Conservation (phyloP, 2,329 filamentous ascomycete species). For the Epichloe brachyelytri region DNA sequence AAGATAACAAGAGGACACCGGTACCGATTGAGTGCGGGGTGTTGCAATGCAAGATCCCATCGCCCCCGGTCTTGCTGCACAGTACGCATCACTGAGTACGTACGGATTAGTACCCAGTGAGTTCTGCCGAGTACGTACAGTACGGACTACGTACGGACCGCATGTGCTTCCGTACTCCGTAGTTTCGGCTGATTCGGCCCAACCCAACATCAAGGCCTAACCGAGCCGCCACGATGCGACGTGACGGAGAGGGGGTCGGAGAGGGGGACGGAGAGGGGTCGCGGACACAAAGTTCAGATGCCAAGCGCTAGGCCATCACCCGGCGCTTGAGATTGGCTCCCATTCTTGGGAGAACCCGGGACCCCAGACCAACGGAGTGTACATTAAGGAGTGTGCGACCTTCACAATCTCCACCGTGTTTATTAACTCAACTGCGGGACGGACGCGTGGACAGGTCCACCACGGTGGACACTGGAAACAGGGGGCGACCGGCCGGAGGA, state of each 20-base stretch:
- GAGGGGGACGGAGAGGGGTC: background rate
- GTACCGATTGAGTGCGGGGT: background rate
- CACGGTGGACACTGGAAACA: no score
- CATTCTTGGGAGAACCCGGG: background rate
- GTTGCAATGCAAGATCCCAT: background rate
- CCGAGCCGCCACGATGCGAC: background rate
- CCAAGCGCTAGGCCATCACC: background rate
- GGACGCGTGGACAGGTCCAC: no score
- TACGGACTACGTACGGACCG: no score
- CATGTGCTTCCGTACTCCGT: no score
- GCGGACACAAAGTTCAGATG: constrained; percentile 1
- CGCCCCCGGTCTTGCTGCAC: background rate
- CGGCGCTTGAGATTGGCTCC: background rate
- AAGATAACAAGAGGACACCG: no score
- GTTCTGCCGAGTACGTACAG: no score
- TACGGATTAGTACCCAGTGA: no score
- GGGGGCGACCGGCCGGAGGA: no score
- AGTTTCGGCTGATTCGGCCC: background rate
- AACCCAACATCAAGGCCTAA: background rate
- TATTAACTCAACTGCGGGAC: no score
- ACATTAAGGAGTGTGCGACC: no score
- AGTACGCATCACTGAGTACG: background rate
- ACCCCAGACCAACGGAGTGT: no score
- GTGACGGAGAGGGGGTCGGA: background rate
- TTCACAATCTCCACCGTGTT: no score